Base-by-base conservation (phyloP, 208 protist genomes). In the Leishmania mexicana region DNA sequence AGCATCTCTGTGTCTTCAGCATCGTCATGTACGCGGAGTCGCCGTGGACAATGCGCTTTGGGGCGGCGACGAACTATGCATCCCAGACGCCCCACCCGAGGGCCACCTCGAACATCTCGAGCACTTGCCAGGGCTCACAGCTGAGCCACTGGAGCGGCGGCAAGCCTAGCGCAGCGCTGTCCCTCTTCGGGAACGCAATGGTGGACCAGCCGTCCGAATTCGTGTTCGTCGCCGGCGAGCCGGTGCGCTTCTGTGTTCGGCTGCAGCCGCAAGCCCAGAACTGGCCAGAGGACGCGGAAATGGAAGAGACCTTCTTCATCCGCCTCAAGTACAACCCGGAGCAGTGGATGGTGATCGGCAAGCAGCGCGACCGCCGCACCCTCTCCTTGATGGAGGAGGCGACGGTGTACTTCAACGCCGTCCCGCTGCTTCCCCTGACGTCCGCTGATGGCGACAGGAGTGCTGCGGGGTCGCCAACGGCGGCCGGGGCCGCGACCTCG, bases 281-380 rank as follows among this genome's bases (percentile, higher is more conserved):
- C 87, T 96, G 92, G 92, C 92, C 94, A 7, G 91, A 95, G 76
- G 90, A 89, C 28, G 86, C 88, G 31, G 86, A 57, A 11, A 76
- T 88, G 54, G 89, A 94, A 78, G 89, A 95, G 80, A 90, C 92
- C 68, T 96, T 97, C 83, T 88, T 95, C n/a, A 89, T 97, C 38
- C 76, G 83, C 5, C 89, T 97, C 40, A 85, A 89, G 75, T 89
- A 84, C 70, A 88, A 95, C 79, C 80, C 92, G n/a, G 42, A 81
- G 71, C 81, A 91, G 83, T 97, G 94, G 93, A 89, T 95, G 85
- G 87, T 96, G 47, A 88, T 91, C n/a, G 94, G 94, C 42, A 93
- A 92, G 81, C 89, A 94, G 81, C 88, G 92, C 31, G 77, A 93
- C 64, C 92, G 90, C 7, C 88, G 84, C 15, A 87, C 83, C 38